Conservation (phyloP, 2,329 filamentous ascomycete species). For the Exophiala calicioides region DNA sequence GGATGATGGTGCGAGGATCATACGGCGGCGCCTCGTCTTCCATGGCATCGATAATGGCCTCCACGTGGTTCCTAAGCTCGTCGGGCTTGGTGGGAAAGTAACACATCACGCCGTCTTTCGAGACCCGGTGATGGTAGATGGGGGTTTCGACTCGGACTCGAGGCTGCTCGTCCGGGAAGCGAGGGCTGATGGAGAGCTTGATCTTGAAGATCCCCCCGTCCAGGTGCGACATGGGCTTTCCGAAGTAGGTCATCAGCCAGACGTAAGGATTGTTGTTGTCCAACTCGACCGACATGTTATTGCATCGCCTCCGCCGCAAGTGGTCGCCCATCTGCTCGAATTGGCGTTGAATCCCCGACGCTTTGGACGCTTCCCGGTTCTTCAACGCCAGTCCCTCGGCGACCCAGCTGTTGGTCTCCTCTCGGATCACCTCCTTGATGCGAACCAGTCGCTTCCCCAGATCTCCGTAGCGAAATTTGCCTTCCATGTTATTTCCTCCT, state of each 20-base stretch:
- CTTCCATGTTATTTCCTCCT: constrained; percentile 76
- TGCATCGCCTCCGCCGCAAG: constrained; percentile 69
- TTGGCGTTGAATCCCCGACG: constrained; percentile 79
- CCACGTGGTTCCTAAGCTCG: constrained; percentile 79
- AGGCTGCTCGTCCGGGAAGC: constrained; percentile 86
- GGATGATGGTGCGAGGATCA: constrained; percentile 83
- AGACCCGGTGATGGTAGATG: constrained; percentile 86
- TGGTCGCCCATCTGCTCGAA: constrained; percentile 77
- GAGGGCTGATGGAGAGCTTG: constrained; percentile 74
- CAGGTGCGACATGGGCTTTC: constrained; percentile 86
- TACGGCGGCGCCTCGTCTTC: constrained; percentile 87
- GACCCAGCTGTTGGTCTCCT: constrained; percentile 73
- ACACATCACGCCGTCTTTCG: constrained; percentile 76
- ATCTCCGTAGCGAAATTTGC: constrained; percentile 76
- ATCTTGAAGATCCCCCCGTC: constrained; percentile 89
- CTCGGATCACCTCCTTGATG: constrained; percentile 70
- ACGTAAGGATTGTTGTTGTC: constrained; percentile 83
- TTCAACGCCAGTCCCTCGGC: constrained; percentile 64
- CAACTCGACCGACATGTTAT: constrained; percentile 73
- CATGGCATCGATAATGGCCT: constrained; percentile 76
- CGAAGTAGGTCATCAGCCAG: constrained; percentile 87
- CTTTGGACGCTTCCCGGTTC: constrained; percentile 69
- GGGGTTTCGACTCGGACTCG: constrained; percentile 77
- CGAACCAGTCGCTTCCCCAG: constrained; percentile 68
- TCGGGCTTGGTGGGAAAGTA: constrained; percentile 71